These are phyloP conservation scores for Mortierella antarctica DNA, from an alignment of 192 early-diverging fungal species.

Conservation along the genomic window DNA sequence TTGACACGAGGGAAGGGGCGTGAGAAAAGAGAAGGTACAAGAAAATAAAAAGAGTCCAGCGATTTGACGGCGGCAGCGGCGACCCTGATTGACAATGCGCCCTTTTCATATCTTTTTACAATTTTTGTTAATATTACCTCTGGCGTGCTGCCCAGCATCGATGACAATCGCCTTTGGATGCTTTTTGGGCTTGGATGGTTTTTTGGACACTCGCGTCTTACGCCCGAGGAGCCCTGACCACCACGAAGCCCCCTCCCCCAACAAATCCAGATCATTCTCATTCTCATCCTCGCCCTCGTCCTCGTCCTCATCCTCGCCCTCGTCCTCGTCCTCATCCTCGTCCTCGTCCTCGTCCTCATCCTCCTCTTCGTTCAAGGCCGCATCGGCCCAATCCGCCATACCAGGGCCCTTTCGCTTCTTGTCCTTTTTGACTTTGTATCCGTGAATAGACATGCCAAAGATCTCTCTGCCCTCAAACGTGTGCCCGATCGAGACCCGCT, in stretches of 20 bases:
- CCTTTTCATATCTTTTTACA: neutral
- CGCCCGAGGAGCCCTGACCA: slow-evolving; percentile 17
- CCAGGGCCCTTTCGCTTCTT: slow-evolving; percentile 1
- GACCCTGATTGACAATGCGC: neutral
- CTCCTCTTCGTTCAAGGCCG: neutral
- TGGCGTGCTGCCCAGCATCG: slow-evolving; percentile 56
- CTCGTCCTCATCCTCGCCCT: slow-evolving; percentile 6
- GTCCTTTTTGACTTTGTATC: slow-evolving; percentile 30
- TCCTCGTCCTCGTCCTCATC: slow-evolving; percentile 15
- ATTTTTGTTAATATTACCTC: slow-evolving; percentile 24
- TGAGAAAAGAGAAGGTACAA: neutral
- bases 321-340: slow-evolving; percentile 3
- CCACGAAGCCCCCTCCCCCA: neutral
- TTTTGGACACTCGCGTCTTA: neutral
- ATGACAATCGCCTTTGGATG: slow-evolving; percentile 52
- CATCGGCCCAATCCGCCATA: slow-evolving; percentile 1
- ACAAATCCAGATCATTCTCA: neutral
- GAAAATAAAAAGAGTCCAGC: neutral
- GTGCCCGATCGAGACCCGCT: slow-evolving; percentile 42
- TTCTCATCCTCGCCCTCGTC: slow-evolving; percentile 1
- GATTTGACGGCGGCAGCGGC: neutral
- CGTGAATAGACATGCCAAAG: slow-evolving; percentile 52
- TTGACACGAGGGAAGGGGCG: neutral
- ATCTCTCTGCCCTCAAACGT: slow-evolving; percentile 53
- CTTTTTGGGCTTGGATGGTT: slow-evolving; percentile 44